Evolutionary conservation across 768 basidiomycete species (phyloP), one percentile per base, ranked within the genome.

Genomic region (Lactarius tabidus): DNA sequence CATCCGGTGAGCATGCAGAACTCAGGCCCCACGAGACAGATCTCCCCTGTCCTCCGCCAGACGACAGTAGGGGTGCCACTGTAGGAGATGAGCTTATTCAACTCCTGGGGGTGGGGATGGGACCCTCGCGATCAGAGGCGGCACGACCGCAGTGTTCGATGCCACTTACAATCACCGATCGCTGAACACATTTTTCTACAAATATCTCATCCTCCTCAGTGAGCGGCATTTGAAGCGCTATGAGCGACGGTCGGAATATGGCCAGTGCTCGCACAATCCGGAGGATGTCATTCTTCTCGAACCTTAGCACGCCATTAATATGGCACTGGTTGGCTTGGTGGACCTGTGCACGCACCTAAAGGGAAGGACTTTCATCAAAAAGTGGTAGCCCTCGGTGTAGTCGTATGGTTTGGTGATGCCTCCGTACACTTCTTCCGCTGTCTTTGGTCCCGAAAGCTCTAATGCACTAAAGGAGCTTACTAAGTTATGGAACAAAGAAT

Each of bases 41-140:
- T 95, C 78, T 99, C 97, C 71, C 97, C 97, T 23, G 97, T 99
- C 58, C 97, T 84, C 53, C 97, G 88, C 96, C 96, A 99, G 14
- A 96, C 91, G 48, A 95, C 94, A 1, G 96, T 98, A 2, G 96
- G 96, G 33, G 96, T 98, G 14, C 96, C 96, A 70, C 91, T 95
- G 75, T 92, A 97, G 59, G 93, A 94, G 65, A 98, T 97, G 67
- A 98, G 83, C 77, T 97, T 98, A 77, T 97, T 93, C 63, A 98
- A 83, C 80, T 98, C 96, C 93, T 96, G 69, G 14, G 57, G 18
- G 65, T 55, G 29, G 28, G 58, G 45, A 38, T 23, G 29, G 18
- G 33, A 59, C 18, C 41, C 38, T 26, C 64, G 43, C 15, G 36
- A 36, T 67, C 57, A 69, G 53, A 62, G 68, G 38, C 31, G 56